Conservation (phyloP, 129 eudicot genomes). For the Escallonia rubra region DNA sequence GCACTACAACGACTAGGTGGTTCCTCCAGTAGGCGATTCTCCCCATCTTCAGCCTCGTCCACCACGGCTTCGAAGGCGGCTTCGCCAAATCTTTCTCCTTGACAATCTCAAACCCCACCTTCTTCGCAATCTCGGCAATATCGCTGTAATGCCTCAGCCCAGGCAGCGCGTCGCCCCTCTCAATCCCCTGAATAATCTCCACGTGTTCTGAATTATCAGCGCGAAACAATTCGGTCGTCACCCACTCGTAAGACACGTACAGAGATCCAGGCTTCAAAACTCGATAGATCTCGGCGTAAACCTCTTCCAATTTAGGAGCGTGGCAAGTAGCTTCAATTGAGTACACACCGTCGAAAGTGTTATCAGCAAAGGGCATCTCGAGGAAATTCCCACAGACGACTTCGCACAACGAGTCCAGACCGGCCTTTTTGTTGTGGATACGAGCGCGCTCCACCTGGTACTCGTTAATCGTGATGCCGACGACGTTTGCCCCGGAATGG, state of each 20-base stretch:
- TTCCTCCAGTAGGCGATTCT: conserved; percentile 91
- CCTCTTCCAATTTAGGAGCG: conserved; percentile 84
- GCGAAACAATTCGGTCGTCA: conserved; percentile 59
- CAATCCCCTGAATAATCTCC: conserved; percentile 83
- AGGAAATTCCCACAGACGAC: conserved; percentile 92
- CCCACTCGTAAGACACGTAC: conserved; percentile 87
- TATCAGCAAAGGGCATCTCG: conserved; percentile 72
- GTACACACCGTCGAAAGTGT: conserved; percentile 77
- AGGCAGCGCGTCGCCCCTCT: conserved; percentile 85
- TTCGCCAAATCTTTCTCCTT: conserved; percentile 72
- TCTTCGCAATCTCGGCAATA: conserved; percentile 57
- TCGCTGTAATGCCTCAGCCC: conserved; percentile 69
- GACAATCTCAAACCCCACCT: conserved; percentile 88
- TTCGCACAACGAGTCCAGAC: conserved; percentile 58
- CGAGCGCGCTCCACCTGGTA: conserved; percentile 79
- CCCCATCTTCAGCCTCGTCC: conserved; percentile 96
- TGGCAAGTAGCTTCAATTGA: conserved; percentile 96
- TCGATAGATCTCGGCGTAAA: conserved; percentile 73
- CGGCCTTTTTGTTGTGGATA: conserved; percentile 79
- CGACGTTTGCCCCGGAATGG: conserved; percentile 71
- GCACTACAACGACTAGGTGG: conserved; percentile 63
- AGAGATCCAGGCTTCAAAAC: conserved; percentile 79
- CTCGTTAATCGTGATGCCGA: conserved; percentile 89
- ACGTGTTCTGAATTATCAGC: conserved; percentile 62
- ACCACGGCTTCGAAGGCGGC: conserved; percentile 87